Evolutionary conservation across 768 basidiomycete species (phyloP), one percentile per base, ranked within the genome.

Genomic region (Gymnopilus junonius): DNA sequence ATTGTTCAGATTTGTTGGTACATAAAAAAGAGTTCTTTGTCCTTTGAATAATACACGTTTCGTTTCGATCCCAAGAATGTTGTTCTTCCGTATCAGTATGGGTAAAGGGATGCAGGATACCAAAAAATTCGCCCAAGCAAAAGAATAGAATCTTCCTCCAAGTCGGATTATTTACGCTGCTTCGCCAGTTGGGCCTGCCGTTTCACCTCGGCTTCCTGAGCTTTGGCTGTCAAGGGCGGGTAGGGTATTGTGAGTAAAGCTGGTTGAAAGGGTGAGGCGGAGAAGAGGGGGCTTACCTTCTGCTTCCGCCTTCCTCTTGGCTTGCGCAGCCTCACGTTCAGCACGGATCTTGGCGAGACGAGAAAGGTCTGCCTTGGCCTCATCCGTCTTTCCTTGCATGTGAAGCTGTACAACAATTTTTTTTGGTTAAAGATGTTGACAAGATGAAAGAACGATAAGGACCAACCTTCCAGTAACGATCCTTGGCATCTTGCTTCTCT

Each of bases 401-500:
- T 94, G 91, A 32, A 92, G 80, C 91, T 92, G 67, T 12, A 54
- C 29, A 45, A 3, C 34, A 59, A 53, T 65, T 25, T 59, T 42
- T 20, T 37, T 20, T 43, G 53, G 62, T 1, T 31, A 59, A 31
- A 35, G 6, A 55, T 48, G 17, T 58, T 40, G 32, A 32, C 8
- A 11, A 32, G 4, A 34, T 10, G 48, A 20, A 15, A 55, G 61
- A 56, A 21, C 21, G 70, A n/a, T n/a, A 37, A 25, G 15, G 37
- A 65, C 80, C 1, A 27, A 92, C 91, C 85, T 96, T 94, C 89
- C 89, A 89, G 74, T 97, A 97, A 25, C 85, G 81, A 27, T 94
- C 93, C 72, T 93, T 87, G 1, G 94, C 93, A 1, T 95, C 94
- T 69, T 91, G 84, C 80, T 95, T 95, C 76, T 96, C 94, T 73